Base-by-base conservation (phyloP, 208 protist species). In the Leishmania lainsoni region DNA sequence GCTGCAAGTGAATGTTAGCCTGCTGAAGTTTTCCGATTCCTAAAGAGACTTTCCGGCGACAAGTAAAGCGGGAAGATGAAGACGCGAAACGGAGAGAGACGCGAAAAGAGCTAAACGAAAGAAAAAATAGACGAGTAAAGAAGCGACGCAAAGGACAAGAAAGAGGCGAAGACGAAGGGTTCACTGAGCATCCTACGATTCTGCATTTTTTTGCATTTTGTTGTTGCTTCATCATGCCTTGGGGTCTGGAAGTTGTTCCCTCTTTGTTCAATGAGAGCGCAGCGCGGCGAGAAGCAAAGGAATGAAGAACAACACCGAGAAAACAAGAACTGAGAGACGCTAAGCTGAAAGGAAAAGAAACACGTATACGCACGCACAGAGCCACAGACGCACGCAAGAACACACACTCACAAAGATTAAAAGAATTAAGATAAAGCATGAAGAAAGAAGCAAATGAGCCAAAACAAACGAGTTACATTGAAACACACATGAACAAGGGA, bases 81-180 rank as follows among this genome's bases (percentile, higher is more conserved):
- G 54, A 51, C 45, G 29, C 5, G 39, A 68, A 49, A n/a, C 16
- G 68, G 58, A 35, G 42, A 68, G 58, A 63, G 68, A 48, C 42
- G 69, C 14, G 65, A 81, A 75, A 71, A 59, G 75, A 81, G 48
- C n/a, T 5, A 75, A 68, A 75, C 20, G 48, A n/a, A 80, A 65
- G 42, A 42, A 66, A 79, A 66, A 63, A 42, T 22, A 72, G 39
- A 72, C 29, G 3, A 49, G 17, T 8, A 45, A 72, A 22, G 20
- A 72, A 9, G 35, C 42, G 12, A 52, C 8, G 42, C 49, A 51
- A n/a, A 72, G 26, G 42, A 72, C 68, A 52, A n/a, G 12, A 4
- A 45, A 26, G 3, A 51, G 14, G 22, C 17, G 26, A 71, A n/a
- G 42, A 49, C 9, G 22, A 42, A 32, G 22, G 20, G 22, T 32